These are phyloP conservation scores for Raffaelea deltoideospora DNA, from an alignment of 2,329 filamentous ascomycete species.

Conservation along the genomic window DNA sequence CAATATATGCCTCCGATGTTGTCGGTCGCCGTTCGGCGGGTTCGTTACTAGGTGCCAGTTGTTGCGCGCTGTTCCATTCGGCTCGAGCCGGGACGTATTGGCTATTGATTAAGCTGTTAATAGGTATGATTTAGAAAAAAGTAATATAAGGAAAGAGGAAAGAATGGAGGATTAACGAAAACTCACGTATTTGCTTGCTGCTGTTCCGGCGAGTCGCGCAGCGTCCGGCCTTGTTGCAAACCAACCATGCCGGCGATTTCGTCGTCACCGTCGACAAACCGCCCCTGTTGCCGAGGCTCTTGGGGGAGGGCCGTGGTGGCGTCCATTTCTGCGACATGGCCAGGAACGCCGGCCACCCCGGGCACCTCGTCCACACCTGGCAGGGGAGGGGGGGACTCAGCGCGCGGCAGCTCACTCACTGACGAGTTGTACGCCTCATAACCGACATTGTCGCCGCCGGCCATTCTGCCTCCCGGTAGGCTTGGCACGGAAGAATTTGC, in stretches of 20 bases:
- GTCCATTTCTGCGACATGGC: constrained; percentile 70
- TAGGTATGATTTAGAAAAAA: constrained; percentile 9
- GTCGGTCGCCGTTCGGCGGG: constrained; percentile 9
- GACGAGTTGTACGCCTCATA: constrained; percentile 29
- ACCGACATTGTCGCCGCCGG: neutral
- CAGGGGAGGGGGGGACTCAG: constrained; percentile 49
- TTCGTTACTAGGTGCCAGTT: constrained; percentile 11
- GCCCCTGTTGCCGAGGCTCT: constrained; percentile 25
- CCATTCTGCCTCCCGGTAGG: constrained; percentile 15
- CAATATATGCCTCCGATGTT: constrained; percentile 48
- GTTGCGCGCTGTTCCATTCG: constrained; percentile 30
- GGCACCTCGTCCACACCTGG: constrained; percentile 23
- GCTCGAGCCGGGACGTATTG: constrained; percentile 40
- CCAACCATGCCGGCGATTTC: constrained; percentile 63
- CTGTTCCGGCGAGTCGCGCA: constrained; percentile 14
- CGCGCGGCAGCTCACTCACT: constrained; percentile 34
- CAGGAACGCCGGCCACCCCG: constrained; percentile 21
- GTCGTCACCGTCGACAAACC: constrained; percentile 47
- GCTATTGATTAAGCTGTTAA: constrained; percentile 14
- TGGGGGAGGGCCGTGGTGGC: constrained; percentile 42
- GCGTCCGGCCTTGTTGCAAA: constrained; percentile 39
- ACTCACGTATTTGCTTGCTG: neutral
- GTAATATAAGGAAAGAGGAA: constrained; percentile 1
- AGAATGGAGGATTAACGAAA: neutral
- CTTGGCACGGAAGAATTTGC: constrained; percentile 21